A percentile compares a stretch with the other conserved stretches of the same genome.
Evolutionary conservation across 2,329 filamentous ascomycete species (phyloP).

Genomic region (Colletotrichum sp.): DNA sequence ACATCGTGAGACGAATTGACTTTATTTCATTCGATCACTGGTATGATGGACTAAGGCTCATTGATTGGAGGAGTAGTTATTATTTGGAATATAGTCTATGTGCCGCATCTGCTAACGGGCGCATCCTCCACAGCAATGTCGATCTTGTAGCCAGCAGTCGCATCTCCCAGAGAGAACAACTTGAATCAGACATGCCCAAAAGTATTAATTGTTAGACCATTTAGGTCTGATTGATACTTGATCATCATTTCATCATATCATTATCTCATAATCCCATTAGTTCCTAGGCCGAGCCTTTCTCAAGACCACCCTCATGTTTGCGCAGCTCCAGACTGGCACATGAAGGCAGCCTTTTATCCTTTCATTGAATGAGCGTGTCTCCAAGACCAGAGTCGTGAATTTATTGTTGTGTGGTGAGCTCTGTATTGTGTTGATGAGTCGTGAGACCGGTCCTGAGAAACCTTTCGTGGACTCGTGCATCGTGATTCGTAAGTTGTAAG

Average conservation of each 20-base stretch:
- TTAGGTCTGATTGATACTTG: not conserved
- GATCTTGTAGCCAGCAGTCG: not conserved
- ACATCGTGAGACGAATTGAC: not conserved
- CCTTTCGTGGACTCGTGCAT: not conserved
- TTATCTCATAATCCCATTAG: not conserved
- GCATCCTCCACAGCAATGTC: not conserved
- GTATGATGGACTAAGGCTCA: not conserved
- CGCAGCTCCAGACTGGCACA: not conserved
- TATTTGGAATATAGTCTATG: not conserved
- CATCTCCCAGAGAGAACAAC: not conserved
- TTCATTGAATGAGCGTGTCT: not conserved
- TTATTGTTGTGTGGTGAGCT: not conserved
- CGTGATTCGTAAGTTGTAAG: not conserved
- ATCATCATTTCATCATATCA: not conserved
- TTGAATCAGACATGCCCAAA: not conserved
- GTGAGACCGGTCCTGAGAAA: not conserved
- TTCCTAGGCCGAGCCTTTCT: not conserved
- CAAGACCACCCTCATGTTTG: not conserved
- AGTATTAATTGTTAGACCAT: fast-evolving
- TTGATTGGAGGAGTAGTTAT: not conserved
- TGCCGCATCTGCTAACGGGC: not conserved
- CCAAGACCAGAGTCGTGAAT: not conserved
- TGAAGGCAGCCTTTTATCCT: not conserved
- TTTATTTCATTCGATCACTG: not conserved
- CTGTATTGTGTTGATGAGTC: not conserved